These are phyloP conservation scores for Euphorbia corollata DNA, from an alignment of 441 rosid genomes.

Conservation along the genomic window DNA sequence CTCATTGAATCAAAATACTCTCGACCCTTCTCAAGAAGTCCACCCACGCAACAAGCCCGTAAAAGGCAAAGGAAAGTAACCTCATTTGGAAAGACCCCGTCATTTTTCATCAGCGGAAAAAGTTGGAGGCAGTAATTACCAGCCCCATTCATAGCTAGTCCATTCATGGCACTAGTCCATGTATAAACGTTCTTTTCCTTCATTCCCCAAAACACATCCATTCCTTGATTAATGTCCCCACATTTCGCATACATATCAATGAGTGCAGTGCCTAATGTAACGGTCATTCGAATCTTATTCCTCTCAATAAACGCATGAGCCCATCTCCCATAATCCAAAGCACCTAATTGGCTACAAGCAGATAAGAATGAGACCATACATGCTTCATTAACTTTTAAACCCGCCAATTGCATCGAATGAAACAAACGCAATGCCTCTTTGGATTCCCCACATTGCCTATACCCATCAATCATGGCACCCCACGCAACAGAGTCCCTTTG, in stretches of 20 bases:
- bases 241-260: conserved; percentile 51
- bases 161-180: conserved; percentile 51
- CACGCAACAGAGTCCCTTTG: conserved; percentile 40
- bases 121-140: conserved; percentile 41
- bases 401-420: conserved; percentile 49
- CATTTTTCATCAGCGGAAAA: conserved; percentile 39
- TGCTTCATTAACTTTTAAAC: conserved; percentile 40
- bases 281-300: conserved; percentile 35
- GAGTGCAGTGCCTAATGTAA: conserved; percentile 45
- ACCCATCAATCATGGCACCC: conserved; percentile 54
- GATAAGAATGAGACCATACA: conserved; percentile 48
- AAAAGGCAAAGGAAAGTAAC: conserved; percentile 39
- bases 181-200: conserved; percentile 46
- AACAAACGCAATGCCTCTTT: conserved; percentile 39
- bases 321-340: conserved; percentile 55
- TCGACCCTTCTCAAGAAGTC: conserved; percentile 43
- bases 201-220: conserved; percentile 48
- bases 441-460: conserved; percentile 39
- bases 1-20: conserved; percentile 41
- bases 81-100: conserved; percentile 36
- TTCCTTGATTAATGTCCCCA: conserved; percentile 40
- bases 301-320: conserved; percentile 43
- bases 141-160: conserved; percentile 45
- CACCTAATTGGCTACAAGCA: conserved; percentile 49
- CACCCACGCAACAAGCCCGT: conserved; percentile 48